phyloP scores from a whole-genome alignment of 352 stramenopile species.

The Phytophthora brassicae region DNA sequence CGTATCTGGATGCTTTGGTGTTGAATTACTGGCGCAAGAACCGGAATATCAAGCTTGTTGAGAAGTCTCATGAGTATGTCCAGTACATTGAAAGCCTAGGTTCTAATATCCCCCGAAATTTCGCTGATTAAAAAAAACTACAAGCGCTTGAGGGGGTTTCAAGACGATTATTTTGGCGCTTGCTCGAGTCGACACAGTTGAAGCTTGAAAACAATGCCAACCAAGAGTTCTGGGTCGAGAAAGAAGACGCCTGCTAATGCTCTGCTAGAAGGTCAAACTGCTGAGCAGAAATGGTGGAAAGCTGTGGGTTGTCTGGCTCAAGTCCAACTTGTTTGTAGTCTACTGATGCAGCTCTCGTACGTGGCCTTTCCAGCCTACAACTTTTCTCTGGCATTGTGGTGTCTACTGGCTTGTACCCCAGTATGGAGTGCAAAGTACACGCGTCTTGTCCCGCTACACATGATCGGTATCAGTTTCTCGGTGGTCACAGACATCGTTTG shows the following conservation, averaged over 20 bases:
- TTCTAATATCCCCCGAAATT: neutral
- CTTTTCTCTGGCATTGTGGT: conserved; percentile 74
- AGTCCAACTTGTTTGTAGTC: conserved; percentile 53
- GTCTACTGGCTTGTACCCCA: conserved; percentile 53
- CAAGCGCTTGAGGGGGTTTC: conserved; percentile 20
- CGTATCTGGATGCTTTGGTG: conserved; percentile 62
- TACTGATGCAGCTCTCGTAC: conserved; percentile 83
- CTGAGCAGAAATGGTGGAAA: conserved; percentile 48
- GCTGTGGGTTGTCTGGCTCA: conserved; percentile 38
- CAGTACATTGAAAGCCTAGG: conserved; percentile 47
- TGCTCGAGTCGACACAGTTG: conserved; percentile 1
- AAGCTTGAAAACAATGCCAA: conserved; percentile 8
- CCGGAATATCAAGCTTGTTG: conserved; percentile 28
- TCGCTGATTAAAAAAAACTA: neutral
- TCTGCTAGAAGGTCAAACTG: conserved; percentile 5
- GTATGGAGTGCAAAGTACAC: conserved; percentile 52
- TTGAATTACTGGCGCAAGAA: conserved; percentile 54
- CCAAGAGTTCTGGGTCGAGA: conserved; percentile 8
- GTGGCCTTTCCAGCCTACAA: conserved; percentile 83
- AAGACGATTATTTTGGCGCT: conserved; percentile 18
- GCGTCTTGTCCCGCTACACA: conserved; percentile 50
- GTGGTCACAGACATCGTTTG: conserved; percentile 75
- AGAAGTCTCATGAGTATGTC: conserved; percentile 46
- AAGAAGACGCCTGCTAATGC: conserved; percentile 19
- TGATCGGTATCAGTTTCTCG: conserved; percentile 51